These are phyloP conservation scores for Ophiocordyceps camponoti-floridani DNA, from an alignment of 2,329 filamentous ascomycete genomes.

Conservation along the genomic window DNA sequence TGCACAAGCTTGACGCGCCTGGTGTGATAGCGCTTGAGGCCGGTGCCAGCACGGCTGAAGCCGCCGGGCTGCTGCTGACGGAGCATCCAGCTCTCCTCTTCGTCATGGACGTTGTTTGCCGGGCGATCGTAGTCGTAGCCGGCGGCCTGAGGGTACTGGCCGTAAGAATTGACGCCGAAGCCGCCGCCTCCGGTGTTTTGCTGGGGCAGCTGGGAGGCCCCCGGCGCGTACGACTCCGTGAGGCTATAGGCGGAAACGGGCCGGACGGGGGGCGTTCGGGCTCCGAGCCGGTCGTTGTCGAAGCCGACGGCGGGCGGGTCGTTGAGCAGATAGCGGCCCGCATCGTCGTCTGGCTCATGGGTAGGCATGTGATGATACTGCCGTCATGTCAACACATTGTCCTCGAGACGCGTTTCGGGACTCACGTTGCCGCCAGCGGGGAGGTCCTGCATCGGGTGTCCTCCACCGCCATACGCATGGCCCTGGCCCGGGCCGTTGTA, in stretches of 20 bases:
- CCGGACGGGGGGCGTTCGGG: slow-evolving; percentile 42
- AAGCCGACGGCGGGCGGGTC: slow-evolving; percentile 28
- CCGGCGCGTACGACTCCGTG: slow-evolving; percentile 61
- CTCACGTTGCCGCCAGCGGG: slow-evolving; percentile 42
- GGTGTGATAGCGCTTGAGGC: slow-evolving; percentile 81
- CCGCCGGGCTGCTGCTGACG: slow-evolving; percentile 57
- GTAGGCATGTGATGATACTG: slow-evolving; percentile 32
- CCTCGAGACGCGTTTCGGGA: slow-evolving; percentile 4
- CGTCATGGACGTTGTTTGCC: slow-evolving; percentile 27
- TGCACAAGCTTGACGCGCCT: slow-evolving; percentile 97
- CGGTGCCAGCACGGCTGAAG: slow-evolving; percentile 28
- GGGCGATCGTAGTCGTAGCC: slow-evolving; percentile 25
- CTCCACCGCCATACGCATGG: slow-evolving; percentile 34
- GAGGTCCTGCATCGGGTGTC: slow-evolving; percentile 51
- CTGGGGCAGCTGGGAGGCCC: slow-evolving; percentile 17
- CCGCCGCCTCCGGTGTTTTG: slow-evolving; percentile 18
- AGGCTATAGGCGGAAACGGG: slow-evolving; percentile 63
- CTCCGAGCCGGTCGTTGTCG: slow-evolving; percentile 39
- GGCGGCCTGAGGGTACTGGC: slow-evolving; percentile 13
- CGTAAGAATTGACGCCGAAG: slow-evolving; percentile 19
- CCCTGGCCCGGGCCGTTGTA: slow-evolving; percentile 42
- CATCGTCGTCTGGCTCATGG: slow-evolving; percentile 39
- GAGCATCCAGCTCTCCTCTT: slow-evolving; percentile 51
- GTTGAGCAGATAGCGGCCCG: slow-evolving; percentile 38
- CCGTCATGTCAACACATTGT: background rate